Evolutionary conservation across 2,329 filamentous ascomycete genomes (phyloP), one percentile per base, ranked within the genome.

Genomic region (Aspergillus fischeri): DNA sequence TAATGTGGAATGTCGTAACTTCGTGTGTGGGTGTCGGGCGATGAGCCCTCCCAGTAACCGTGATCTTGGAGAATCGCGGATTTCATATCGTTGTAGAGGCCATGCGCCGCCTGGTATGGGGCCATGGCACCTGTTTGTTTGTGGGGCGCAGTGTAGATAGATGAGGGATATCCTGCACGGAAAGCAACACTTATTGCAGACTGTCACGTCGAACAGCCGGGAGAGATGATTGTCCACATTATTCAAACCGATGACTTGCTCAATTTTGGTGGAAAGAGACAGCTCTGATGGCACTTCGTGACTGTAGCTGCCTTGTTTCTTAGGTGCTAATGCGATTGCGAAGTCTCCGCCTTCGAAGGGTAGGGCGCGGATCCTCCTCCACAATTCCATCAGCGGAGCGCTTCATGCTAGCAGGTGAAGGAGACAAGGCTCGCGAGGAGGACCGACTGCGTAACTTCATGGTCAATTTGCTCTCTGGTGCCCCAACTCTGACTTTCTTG

Each of bases 381-480:
- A 73, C 74, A 41, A 70, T 74, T 35, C 72, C 71, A 50, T 75
- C 72, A 5, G 74, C 74, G 4, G 74, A 75, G 24, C 74, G 73
- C 58, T 77, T 77, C 61, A 74, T 77, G 9, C 71, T 73, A 1
- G 72, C 75, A 55, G 74, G 76, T 55, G 73, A 73, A 8, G 73
- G 74, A 5, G 75, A 77, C 1, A 75, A 75, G 14, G 74, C 75
- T 5, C 75, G 69, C 1, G 75, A 77, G 3, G 72, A 73, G 5
- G 70, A 61, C 32, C 70, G 70, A 11, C 75, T 57, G 21, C 64
- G 67, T 1, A 70, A 65, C 53, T 73, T 72, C 62, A 74, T 63
- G 28, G 64, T 62, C 17, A 68, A 79, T 77, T 60, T 79, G 76
- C 51, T 80, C 78, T 58, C 85, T 81, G 25, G 77, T 77, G 28